Evolutionary conservation across 2,329 filamentous ascomycete species (phyloP).

Genomic region (Monilinia laxa): DNA sequence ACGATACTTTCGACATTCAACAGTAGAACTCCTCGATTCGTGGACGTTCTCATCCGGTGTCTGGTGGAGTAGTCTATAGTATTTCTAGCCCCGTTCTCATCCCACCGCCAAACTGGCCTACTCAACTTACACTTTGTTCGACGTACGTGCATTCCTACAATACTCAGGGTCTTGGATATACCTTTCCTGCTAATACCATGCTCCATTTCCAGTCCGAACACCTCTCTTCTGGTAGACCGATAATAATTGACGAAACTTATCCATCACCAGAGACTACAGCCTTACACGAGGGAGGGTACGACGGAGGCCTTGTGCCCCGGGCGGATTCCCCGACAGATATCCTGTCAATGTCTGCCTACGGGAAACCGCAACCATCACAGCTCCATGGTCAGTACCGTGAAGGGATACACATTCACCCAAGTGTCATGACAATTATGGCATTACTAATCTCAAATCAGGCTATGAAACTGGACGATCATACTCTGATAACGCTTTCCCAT

Average conservation of each 20-base stretch:
- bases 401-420: slow-evolving; percentile 18
- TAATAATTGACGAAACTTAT: slow-evolving; percentile 42
- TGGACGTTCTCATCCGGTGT: not conserved
- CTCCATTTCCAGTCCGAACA: slow-evolving; percentile 35
- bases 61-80: slow-evolving; percentile 2
- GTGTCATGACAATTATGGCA: not conserved
- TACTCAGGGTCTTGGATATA: not conserved
- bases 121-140: slow-evolving; percentile 40
- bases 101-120: slow-evolving; percentile 41
- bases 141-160: slow-evolving; percentile 34
- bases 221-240: slow-evolving; percentile 36
- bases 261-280: slow-evolving; percentile 41
- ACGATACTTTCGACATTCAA: slow-evolving; percentile 9
- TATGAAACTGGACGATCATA: slow-evolving; percentile 38
- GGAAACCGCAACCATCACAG: slow-evolving; percentile 71
- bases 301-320: slow-evolving; percentile 41
- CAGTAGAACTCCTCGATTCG: slow-evolving; percentile 14
- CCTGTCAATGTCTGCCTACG: slow-evolving; percentile 79
- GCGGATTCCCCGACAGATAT: slow-evolving; percentile 38
- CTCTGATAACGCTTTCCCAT: slow-evolving; percentile 47
- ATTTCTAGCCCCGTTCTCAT: slow-evolving; percentile 13
- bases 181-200: slow-evolving; percentile 29
- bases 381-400: slow-evolving; percentile 70
- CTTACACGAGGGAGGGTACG: slow-evolving; percentile 42
- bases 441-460: slow-evolving; percentile 33